phyloP scores from a whole-genome alignment of 2,329 filamentous ascomycete genomes.

The Septoria linicola region DNA sequence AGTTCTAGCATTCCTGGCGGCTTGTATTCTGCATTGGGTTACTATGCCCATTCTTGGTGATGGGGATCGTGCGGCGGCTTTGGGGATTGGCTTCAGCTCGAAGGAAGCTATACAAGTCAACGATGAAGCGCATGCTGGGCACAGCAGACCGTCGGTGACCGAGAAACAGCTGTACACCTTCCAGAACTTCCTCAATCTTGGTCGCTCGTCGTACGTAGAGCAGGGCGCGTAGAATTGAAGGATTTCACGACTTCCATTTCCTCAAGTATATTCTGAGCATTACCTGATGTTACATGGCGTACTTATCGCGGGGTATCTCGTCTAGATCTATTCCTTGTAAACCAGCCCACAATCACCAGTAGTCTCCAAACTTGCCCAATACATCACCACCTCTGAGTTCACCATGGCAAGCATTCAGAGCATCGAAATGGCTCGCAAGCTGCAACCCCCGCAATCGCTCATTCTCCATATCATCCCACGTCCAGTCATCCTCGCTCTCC shows the following conservation, averaged over 20 bases:
- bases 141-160: too few species aligned
- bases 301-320: conserved; percentile 5
- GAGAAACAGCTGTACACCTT: too few species aligned
- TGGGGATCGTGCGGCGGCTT: too few species aligned
- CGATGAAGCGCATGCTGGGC: too few species aligned
- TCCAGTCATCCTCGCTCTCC: conserved; percentile 50
- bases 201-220: too few species aligned
- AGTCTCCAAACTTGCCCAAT: conserved; percentile 44
- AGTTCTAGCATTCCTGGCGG: conserved; percentile 7
- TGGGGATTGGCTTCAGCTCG: too few species aligned
- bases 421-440: conserved; percentile 56
- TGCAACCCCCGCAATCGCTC: conserved; percentile 56
- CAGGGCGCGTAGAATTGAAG: too few species aligned
- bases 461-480: conserved; percentile 60
- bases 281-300: conserved; percentile 8
- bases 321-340: not conserved
- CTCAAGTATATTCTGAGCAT: too few species aligned
- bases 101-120: too few species aligned
- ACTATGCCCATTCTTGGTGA: conserved; percentile 10
- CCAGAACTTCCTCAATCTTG: too few species aligned
- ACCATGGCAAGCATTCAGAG: conserved; percentile 54
- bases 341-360: conserved; percentile 11
- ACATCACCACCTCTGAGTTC: conserved; percentile 50
- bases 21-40: conserved; percentile 17
- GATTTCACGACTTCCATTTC: too few species aligned